Evolutionary conservation across 2,329 filamentous ascomycete species (phyloP), one percentile per base, ranked within the genome.

Genomic region (Lachnellula suecica): DNA sequence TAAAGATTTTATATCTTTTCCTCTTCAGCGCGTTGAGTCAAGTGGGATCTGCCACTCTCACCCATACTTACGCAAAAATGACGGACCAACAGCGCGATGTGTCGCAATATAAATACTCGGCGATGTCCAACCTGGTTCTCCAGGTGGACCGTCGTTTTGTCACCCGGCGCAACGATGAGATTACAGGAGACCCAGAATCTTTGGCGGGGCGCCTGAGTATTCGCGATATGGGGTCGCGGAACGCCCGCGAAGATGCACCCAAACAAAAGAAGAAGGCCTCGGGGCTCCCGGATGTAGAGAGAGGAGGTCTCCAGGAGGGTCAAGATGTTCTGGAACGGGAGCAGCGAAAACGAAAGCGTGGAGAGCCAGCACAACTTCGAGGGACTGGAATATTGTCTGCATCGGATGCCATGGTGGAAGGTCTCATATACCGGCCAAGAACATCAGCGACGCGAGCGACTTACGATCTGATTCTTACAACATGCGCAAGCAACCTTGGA

Each of bases 81-180:
- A 81, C 88, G 72, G 88, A 86, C 71, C 79, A 83, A 72, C 79
- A 86, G 68, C 83, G 83, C 73, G 84, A 94, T 87, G 89, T 96
- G 67, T 92, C 91, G 73, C 92, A 96, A 75, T 97, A 96, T 83
- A 97, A 97, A 75, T 96, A 97, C 83, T 91, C 91, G 85, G 91
- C 90, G 73, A 97, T 99, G 94, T 99, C 94, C 77, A 99, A 99
- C 85, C 88, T 99, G 91, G 94, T 99, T 70, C 90, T 99, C 84
- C 94, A 99, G 89, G 92, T 91, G 77, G 94, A 99, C 79, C 88
- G 92, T 76, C 88, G 94, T 66, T 97, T 99, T 71, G 88, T 96
- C 65, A 91, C 91, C 59, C 86, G 94, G 71, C 86, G 91, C 66
- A 91, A 87, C 64, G 93, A 99, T 74, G 95, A 99, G 76, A 87